Evolutionary conservation across 83 land plant genomes (phyloP).

Genomic region (Picea mariana): DNA sequence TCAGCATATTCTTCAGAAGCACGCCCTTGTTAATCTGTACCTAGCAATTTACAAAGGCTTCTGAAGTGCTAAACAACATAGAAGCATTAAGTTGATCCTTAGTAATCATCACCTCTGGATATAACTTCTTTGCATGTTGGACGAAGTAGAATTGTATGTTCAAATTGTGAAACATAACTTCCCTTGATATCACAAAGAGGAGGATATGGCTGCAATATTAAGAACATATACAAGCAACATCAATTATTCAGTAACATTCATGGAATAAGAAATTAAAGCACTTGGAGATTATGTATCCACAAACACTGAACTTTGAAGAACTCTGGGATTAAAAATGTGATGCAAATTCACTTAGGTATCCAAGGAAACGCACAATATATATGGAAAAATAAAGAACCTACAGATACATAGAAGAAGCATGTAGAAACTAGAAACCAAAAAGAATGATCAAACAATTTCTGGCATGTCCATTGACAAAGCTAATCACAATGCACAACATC

Average conservation of each 20-base stretch:
- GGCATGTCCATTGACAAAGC: background rate
- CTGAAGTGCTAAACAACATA: background rate
- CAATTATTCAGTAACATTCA: background rate
- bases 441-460: background rate
- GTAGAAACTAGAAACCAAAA: no score
- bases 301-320: background rate
- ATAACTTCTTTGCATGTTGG: conserved; percentile 97
- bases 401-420: no score
- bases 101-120: conserved; percentile 94
- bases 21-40: background rate
- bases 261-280: background rate
- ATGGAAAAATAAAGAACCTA: background rate
- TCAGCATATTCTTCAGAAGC: background rate
- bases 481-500: background rate
- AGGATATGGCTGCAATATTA: conserved; percentile 75
- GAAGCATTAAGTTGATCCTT: conserved; percentile 3
- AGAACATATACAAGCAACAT: background rate
- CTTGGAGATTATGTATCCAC: background rate
- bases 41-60: background rate
- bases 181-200: conserved; percentile 95
- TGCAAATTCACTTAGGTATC: background rate
- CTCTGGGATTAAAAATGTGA: background rate
- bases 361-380: background rate
- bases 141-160: conserved; percentile 90
- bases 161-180: conserved; percentile 93